Evolutionary conservation across 768 basidiomycete genomes (phyloP).

Genomic region (Leucosporidium scottii): DNA sequence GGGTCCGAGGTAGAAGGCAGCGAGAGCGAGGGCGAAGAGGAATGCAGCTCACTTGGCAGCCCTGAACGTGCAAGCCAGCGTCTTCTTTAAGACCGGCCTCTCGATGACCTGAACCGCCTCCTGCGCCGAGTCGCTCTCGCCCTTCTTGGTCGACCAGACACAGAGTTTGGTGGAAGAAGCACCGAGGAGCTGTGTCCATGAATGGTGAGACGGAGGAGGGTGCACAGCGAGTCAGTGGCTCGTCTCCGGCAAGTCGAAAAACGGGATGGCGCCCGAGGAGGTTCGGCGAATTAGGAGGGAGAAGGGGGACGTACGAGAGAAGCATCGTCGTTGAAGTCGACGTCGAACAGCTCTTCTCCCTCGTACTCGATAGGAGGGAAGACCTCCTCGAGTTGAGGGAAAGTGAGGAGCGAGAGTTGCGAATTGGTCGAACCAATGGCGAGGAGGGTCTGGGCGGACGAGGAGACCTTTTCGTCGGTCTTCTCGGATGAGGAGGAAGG

Average conservation of each 20-base stretch:
- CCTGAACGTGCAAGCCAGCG: conserved; percentile 32
- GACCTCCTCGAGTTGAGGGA: conserved; percentile 51
- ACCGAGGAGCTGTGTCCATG: conserved; percentile 23
- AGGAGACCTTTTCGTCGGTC: conserved; percentile 71
- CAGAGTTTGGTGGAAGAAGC: conserved; percentile 27
- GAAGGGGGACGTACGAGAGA: conserved; percentile 6
- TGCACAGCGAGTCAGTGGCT: neutral
- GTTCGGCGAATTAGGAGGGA: neutral
- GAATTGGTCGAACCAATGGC: conserved; percentile 18
- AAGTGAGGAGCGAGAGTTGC: conserved; percentile 61
- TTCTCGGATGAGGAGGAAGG: conserved; percentile 44
- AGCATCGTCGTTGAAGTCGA: conserved; percentile 60
- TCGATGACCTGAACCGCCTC: conserved; percentile 35
- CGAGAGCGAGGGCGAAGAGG: neutral
- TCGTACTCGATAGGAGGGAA: conserved; percentile 51
- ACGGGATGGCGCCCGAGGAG: no score
- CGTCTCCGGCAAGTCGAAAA: neutral
- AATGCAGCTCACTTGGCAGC: conserved; percentile 29
- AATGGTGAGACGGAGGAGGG: neutral
- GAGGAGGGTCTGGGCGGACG: conserved; percentile 55
- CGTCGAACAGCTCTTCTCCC: conserved; percentile 78
- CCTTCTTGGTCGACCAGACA: conserved; percentile 20
- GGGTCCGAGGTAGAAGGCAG: neutral
- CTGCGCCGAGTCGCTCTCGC: neutral
- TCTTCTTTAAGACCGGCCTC: conserved; percentile 29